Evolutionary conservation across 73 alveolate species (phyloP).

Genomic region (Paramecium bursaria): DNA sequence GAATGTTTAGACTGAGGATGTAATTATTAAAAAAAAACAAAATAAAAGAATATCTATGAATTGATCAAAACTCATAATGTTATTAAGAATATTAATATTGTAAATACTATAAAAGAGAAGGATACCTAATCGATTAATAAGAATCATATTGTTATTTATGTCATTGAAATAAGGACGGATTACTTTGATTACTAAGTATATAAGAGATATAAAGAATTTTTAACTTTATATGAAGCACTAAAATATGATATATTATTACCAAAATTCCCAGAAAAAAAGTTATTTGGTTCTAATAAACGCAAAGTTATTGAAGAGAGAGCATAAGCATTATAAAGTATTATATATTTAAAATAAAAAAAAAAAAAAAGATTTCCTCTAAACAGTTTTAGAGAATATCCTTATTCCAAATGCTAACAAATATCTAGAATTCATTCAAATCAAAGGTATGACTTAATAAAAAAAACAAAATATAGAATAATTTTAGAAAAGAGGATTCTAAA

Average conservation of each 20-base stretch:
- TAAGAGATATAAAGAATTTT: slow-evolving; percentile 35
- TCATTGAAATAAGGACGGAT: slow-evolving; percentile 38
- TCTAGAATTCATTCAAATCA: slow-evolving; percentile 12
- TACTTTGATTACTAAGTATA: slow-evolving; percentile 42
- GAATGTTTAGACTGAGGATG: too few relatives aligned
- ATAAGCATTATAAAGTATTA: slow-evolving; percentile 29
- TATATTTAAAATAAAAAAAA: neutral
- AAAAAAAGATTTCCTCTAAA: neutral
- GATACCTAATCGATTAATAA: slow-evolving; percentile 13
- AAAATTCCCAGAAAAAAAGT: slow-evolving; percentile 43
- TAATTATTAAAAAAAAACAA: too few relatives aligned
- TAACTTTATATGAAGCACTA: neutral
- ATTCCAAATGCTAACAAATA: neutral
- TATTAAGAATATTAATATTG: neutral
- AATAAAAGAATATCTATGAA: slow-evolving; percentile 31
- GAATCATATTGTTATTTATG: slow-evolving; percentile 40
- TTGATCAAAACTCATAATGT: slow-evolving; percentile 41
- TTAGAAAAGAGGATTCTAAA: slow-evolving; percentile 18
- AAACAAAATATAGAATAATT: slow-evolving; percentile 11
- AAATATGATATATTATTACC: too few relatives aligned
- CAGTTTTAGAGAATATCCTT: too few relatives aligned
- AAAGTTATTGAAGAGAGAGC: slow-evolving; percentile 48
- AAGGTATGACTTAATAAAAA: neutral
- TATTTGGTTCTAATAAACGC: neutral
- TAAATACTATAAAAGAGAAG: slow-evolving; percentile 6